These are phyloP conservation scores for Hippophae gyantsensis DNA, from an alignment of 306 rosid species.

Conservation along the genomic window DNA sequence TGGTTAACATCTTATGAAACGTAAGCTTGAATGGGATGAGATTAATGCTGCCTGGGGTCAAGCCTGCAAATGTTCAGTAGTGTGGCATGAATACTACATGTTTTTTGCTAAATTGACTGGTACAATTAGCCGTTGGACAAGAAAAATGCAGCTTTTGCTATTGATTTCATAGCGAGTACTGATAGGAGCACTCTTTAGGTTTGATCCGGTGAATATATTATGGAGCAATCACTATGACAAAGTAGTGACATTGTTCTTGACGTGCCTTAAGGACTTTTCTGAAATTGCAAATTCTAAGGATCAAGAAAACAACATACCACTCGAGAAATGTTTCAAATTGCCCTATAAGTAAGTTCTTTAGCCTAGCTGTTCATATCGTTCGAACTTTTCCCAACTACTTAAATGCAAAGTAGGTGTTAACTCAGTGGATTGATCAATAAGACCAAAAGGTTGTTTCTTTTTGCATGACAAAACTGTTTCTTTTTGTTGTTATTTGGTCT, in stretches of 20 bases:
- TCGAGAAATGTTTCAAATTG: slow-evolving; percentile 77
- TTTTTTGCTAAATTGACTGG: too few relatives aligned
- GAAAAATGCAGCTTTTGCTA: too few relatives aligned
- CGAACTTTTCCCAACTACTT: neutral
- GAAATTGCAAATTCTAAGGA: slow-evolving; percentile 86
- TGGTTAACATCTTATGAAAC: slow-evolving; percentile 8
- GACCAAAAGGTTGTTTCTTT: neutral
- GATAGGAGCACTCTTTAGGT: slow-evolving; percentile 36
- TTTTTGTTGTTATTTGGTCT: too few relatives aligned
- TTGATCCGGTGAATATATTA: slow-evolving; percentile 95
- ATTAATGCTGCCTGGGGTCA: slow-evolving; percentile 99
- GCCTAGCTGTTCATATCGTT: neutral
- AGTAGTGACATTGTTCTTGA: slow-evolving; percentile 82
- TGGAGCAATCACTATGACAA: slow-evolving; percentile 98
- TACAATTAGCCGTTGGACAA: too few relatives aligned
- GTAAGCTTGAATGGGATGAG: slow-evolving; percentile 97
- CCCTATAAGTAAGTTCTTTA: slow-evolving; percentile 77
- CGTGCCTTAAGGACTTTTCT: slow-evolving; percentile 88
- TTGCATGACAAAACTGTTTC: neutral
- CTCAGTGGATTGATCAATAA: neutral
- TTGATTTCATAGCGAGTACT: slow-evolving; percentile 2
- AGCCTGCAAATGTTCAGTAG: slow-evolving; percentile 34
- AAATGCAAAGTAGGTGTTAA: neutral
- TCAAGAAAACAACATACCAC: slow-evolving; percentile 87
- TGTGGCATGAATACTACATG: too few relatives aligned